Evolutionary conservation across 768 basidiomycete genomes (phyloP).

Genomic region (Mrakia blollopis): DNA sequence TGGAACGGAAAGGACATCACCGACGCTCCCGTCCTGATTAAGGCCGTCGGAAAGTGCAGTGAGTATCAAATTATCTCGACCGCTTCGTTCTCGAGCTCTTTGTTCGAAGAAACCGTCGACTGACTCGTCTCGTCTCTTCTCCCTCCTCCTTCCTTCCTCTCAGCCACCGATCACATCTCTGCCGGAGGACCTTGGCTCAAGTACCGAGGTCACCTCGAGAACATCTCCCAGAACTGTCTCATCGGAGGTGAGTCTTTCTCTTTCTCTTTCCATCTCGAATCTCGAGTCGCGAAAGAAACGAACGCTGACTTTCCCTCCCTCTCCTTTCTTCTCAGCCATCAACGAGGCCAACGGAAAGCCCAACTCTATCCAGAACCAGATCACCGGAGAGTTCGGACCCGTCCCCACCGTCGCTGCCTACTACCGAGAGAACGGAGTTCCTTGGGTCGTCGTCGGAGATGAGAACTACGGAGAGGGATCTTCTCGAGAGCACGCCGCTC

Average conservation of each 20-base stretch:
- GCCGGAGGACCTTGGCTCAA: slow-evolving; percentile 38
- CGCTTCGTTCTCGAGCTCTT: neutral
- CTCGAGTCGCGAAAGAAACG: neutral
- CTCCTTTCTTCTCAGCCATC: slow-evolving; percentile 48
- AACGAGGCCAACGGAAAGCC: slow-evolving; percentile 92
- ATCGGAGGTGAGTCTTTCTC: slow-evolving; percentile 62
- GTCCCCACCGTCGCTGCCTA: slow-evolving; percentile 80
- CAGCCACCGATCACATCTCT: slow-evolving; percentile 39
- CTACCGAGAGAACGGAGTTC: slow-evolving; percentile 83
- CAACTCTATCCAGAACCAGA: slow-evolving; percentile 84
- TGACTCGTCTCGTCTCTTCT: neutral
- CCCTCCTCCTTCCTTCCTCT: neutral
- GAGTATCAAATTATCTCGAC: slow-evolving; percentile 44
- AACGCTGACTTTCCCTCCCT: neutral
- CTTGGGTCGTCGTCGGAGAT: slow-evolving; percentile 93
- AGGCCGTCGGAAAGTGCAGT: slow-evolving; percentile 99
- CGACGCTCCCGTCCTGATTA: slow-evolving; percentile 90
- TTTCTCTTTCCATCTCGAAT: neutral
- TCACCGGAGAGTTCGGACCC: slow-evolving; percentile 75
- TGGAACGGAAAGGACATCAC: slow-evolving; percentile 91
- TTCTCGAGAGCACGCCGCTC: slow-evolving; percentile 94
- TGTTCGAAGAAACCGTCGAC: neutral
- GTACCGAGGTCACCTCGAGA: slow-evolving; percentile 38
- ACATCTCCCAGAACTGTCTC: slow-evolving; percentile 71
- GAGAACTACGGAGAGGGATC: slow-evolving; percentile 93